These are phyloP conservation scores for Russula sp. DNA, from an alignment of 768 basidiomycete species.

Conservation along the genomic window DNA sequence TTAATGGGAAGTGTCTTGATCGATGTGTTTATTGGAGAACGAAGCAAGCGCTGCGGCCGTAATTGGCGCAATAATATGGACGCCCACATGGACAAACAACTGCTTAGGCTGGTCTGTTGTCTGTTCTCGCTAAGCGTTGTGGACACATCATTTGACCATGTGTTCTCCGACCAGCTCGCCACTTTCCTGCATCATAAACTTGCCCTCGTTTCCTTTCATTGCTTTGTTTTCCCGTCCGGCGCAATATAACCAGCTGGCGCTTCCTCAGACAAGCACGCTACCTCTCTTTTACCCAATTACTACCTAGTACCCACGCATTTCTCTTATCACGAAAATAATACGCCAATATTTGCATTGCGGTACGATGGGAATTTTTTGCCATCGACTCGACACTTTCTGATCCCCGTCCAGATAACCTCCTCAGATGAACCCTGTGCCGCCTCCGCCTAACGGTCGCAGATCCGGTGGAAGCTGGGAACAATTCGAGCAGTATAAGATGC, in stretches of 20 bases:
- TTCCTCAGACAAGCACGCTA: not conserved
- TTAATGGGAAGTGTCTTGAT: slow-evolving; percentile 19
- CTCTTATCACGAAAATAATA: not conserved
- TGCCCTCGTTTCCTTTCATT: not conserved
- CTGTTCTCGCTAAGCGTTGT: slow-evolving; percentile 18
- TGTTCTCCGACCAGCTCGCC: slow-evolving; percentile 20
- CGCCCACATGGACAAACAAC: slow-evolving; percentile 51
- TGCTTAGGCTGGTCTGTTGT: slow-evolving; percentile 39
- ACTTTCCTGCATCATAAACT: not conserved
- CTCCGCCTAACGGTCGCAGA: not conserved
- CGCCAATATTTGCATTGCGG: not conserved
- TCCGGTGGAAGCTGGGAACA: slow-evolving; percentile 5
- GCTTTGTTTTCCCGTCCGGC: not conserved
- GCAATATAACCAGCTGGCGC: slow-evolving; percentile 9
- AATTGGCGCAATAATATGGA: slow-evolving; percentile 35
- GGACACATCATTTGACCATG: slow-evolving; percentile 20
- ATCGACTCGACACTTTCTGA: not conserved
- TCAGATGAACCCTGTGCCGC: not conserved
- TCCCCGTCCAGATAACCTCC: slow-evolving; percentile 6
- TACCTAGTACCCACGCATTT: not conserved
- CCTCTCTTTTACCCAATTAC: not conserved
- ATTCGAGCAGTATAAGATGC: slow-evolving; percentile 8
- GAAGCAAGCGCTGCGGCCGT: slow-evolving; percentile 20
- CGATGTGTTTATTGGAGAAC: slow-evolving; percentile 3
- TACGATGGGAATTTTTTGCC: not conserved